phyloP scores from a whole-genome alignment of 1,284 basidiomycete species.

The Marasmius fiardii region DNA sequence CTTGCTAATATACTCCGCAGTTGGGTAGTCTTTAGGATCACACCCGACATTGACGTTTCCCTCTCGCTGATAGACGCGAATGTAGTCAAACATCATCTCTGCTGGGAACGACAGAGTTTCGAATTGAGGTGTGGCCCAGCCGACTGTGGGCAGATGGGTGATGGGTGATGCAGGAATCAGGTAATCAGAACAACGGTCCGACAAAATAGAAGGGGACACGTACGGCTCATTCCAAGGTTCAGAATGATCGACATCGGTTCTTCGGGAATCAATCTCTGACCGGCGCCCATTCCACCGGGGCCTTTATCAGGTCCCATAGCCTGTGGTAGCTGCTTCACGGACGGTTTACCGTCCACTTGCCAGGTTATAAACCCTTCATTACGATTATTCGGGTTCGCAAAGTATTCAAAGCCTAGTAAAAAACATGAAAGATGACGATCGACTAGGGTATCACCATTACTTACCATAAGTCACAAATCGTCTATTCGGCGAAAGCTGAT shows the following conservation, averaged over 20 bases:
- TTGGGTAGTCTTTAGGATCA: slow-evolving; percentile 55
- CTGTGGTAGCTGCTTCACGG: slow-evolving; percentile 48
- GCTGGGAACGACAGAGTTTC: slow-evolving; percentile 59
- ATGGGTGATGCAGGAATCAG: no score
- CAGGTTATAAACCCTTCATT: slow-evolving; percentile 63
- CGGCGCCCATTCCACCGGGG: slow-evolving; percentile 40
- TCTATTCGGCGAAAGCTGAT: slow-evolving; percentile 45
- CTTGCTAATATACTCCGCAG: slow-evolving; percentile 59
- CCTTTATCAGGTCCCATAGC: slow-evolving; percentile 55
- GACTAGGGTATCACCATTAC: no score
- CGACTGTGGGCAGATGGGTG: no score
- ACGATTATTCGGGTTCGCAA: slow-evolving; percentile 50
- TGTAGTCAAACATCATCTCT: slow-evolving; percentile 66
- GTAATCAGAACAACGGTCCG: background rate
- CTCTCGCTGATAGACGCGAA: slow-evolving; percentile 67
- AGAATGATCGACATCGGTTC: slow-evolving; percentile 71
- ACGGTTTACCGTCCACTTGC: slow-evolving; percentile 51
- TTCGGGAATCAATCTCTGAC: slow-evolving; percentile 64
- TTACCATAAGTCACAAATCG: slow-evolving; percentile 45
- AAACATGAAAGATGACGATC: no score
- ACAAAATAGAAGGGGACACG: slow-evolving; percentile 20
- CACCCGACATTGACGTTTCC: slow-evolving; percentile 52
- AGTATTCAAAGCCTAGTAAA: slow-evolving; percentile 64
- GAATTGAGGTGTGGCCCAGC: slow-evolving; percentile 45
- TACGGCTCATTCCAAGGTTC: slow-evolving; percentile 65